Evolutionary conservation across 2,329 filamentous ascomycete genomes (phyloP), one percentile per base, ranked within the genome.

Genomic region (Sporothrix brasiliensis): DNA sequence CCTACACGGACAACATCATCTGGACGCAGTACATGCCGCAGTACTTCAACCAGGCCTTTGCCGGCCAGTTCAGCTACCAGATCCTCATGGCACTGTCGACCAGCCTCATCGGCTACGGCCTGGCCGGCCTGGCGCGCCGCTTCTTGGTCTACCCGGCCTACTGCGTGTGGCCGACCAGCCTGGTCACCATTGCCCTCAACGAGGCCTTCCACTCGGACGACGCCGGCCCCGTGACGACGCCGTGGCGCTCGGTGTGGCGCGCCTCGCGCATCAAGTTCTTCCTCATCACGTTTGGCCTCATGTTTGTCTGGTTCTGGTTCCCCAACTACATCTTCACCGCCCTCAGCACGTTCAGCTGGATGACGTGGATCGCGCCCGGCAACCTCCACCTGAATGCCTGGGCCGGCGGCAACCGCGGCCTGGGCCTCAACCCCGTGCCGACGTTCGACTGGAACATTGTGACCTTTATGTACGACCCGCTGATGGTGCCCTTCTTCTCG

Each of bases 71-170:
- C 53, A 78, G 77, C 0, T 87, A 86, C 74, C 84, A 86, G 74
- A 80, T 86, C 19, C 75, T 84, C 14, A 80, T 87, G 44, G 81
- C 79, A 0, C 76, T 87, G 11, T 81, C 81, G 0, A 86, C 84
- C 47, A 85, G 86, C 75, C 84, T 86, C 63, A 83, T 87, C 44
- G 86, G 86, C 21, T 87, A 86, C 69, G 86, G 86, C 0, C 78
- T 87, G 52, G 85, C 86, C 10, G 86, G 86, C 16, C 63, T 85
- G 1, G 79, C 78, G 11, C 80, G 84, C 4, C 79, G 82, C 0
- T 87, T 86, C 74, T 77, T 87, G 3, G 84, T 87, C 6, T 85
- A 84, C 24, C 84, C 84, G 0, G 79, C 84, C 0, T 83, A 81
- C 74, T 83, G 82, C 73, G 80, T 87, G 2, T 87, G 86, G 86